Evolutionary conservation across 23 red algal genomes (phyloP).

Genomic region (Gracilaria gracilis): DNA sequence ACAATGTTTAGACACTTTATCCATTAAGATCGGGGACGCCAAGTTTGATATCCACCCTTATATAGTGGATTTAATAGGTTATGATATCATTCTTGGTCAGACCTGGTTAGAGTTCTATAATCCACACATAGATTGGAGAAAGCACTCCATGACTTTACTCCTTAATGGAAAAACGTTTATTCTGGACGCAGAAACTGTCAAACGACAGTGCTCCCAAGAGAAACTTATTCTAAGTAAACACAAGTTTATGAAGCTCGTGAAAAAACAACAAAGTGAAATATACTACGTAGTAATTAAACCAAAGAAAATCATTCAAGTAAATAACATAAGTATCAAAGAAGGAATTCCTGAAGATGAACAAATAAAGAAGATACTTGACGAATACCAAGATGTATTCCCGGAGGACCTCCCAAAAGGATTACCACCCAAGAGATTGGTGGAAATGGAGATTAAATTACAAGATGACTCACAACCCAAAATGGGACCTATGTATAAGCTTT

Average conservation of each 20-base stretch:
- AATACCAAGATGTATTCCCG: not conserved
- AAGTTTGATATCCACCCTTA: not conserved
- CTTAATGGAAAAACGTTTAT: not conserved
- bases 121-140: slow-evolving; percentile 35
- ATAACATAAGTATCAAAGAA: too few relatives aligned
- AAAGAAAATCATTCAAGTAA: too few relatives aligned
- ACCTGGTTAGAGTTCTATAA: not conserved
- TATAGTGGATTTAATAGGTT: slow-evolving; percentile 49
- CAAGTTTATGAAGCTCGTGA: slow-evolving; percentile 19
- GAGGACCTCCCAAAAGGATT: not conserved
- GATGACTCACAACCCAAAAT: not conserved
- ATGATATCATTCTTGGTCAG: slow-evolving; percentile 22
- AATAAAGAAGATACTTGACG: too few relatives aligned
- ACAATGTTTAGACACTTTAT: slow-evolving; percentile 29
- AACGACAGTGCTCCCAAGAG: slow-evolving; percentile 17
- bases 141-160: slow-evolving; percentile 4
- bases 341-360: too few relatives aligned
- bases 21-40: slow-evolving; percentile 36
- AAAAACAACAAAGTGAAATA: slow-evolving; percentile 29
- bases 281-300: not conserved
- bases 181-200: slow-evolving; percentile 45
- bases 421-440: not conserved
- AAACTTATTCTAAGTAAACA: slow-evolving; percentile 18
- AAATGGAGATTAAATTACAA: slow-evolving; percentile 54
- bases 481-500: slow-evolving; percentile 30